Evolutionary conservation across 2,329 filamentous ascomycete genomes (phyloP).

Genomic region (Cladosporium phlei): DNA sequence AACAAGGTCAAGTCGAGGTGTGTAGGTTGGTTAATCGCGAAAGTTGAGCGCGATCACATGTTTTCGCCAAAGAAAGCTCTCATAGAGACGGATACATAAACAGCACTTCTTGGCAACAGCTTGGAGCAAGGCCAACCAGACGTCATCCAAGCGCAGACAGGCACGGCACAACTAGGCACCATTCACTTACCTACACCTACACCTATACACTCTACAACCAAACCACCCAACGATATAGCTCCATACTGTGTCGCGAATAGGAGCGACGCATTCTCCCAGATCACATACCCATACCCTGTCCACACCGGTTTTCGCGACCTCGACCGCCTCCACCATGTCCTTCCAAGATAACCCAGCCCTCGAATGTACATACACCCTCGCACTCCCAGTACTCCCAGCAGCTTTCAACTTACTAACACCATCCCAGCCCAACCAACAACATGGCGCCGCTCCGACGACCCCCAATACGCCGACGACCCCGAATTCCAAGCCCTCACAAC

Average conservation of each 20-base stretch:
- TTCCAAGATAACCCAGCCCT: constrained; percentile 22
- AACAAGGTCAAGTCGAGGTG: constrained; percentile 2
- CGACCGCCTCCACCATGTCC: constrained; percentile 17
- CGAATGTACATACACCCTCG: constrained; percentile 18
- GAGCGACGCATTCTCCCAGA: no score
- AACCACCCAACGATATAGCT: no score
- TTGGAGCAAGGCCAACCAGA: no score
- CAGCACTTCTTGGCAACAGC: no score
- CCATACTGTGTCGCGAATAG: no score
- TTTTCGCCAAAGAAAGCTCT: no score
- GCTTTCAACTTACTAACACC: constrained; percentile 7
- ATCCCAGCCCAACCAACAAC: constrained; percentile 59
- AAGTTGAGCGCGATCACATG: constrained; percentile 19
- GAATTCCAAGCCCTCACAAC: constrained; percentile 82
- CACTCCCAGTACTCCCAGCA: neutral
- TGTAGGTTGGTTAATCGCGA: constrained; percentile 1
- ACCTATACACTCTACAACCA: no score
- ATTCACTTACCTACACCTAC: no score
- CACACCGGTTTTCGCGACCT: no score
- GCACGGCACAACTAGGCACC: constrained; percentile 4
- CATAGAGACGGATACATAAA: no score
- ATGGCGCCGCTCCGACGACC: constrained; percentile 63
- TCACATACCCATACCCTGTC: no score
- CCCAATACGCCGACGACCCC: constrained; percentile 82
- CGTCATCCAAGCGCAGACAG: constrained; percentile 1